Evolutionary conservation across 164 flowering plant genomes (phyloP).

Genomic region (Dillenia turbinata): DNA sequence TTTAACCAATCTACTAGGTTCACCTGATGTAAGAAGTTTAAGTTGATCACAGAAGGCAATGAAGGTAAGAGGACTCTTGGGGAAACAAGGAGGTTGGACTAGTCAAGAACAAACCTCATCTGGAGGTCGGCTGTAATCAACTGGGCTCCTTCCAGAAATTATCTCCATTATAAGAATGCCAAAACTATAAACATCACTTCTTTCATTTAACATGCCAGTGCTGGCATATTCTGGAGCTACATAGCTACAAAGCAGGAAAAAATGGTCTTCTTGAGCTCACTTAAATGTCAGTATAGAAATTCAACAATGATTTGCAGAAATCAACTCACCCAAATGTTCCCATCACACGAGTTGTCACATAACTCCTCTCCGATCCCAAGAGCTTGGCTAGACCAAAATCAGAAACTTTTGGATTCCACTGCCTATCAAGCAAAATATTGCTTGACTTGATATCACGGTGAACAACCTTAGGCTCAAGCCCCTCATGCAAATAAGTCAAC

Average conservation of each 20-base stretch:
- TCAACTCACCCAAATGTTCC: slow-evolving; percentile 80
- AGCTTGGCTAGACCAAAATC: slow-evolving; percentile 92
- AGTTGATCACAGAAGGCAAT: background rate
- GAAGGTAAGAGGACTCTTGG: background rate
- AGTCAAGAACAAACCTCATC: slow-evolving; percentile 57
- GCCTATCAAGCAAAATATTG: slow-evolving; percentile 78
- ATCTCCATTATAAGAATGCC: slow-evolving; percentile 90
- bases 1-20: slow-evolving; percentile 88
- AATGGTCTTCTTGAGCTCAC: background rate
- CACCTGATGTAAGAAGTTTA: slow-evolving; percentile 36
- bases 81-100: background rate
- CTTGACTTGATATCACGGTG: slow-evolving; percentile 88
- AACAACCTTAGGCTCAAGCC: slow-evolving; percentile 90
- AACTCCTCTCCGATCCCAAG: slow-evolving; percentile 73
- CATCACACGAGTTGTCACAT: slow-evolving; percentile 89
- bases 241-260: slow-evolving; percentile 44
- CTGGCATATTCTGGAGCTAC: slow-evolving; percentile 94
- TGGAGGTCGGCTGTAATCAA: slow-evolving; percentile 77
- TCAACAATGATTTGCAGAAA: background rate
- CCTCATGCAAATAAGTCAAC: slow-evolving; percentile 79
- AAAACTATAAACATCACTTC: slow-evolving; percentile 85
- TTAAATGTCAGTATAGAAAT: background rate
- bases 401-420: slow-evolving; percentile 82
- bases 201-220: slow-evolving; percentile 87
- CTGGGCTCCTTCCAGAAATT: slow-evolving; percentile 83